These are phyloP conservation scores for Trichoderma polysporum DNA, from an alignment of 2,329 filamentous ascomycete genomes.

Conservation along the genomic window DNA sequence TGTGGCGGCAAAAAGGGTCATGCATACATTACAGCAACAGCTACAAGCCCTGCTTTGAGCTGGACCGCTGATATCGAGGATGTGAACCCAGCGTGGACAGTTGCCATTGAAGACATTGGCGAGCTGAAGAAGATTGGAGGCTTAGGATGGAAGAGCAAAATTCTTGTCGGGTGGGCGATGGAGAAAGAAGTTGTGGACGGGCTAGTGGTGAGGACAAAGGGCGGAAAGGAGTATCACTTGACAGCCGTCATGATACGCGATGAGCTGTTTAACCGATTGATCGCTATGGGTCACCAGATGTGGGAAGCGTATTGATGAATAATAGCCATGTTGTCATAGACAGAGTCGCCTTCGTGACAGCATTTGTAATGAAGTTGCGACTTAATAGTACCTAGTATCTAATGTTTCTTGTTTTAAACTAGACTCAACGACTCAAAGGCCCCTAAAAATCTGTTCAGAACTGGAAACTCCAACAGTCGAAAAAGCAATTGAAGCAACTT, in stretches of 20 bases:
- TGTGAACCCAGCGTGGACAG: slow-evolving; percentile 64
- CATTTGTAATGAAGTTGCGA: not conserved
- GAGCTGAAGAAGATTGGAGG: slow-evolving; percentile 80
- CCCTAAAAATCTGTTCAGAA: not conserved
- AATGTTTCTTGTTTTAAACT: not conserved
- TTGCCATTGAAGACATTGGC: slow-evolving; percentile 67
- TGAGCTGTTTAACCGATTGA: slow-evolving; percentile 76
- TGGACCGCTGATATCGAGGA: slow-evolving; percentile 58
- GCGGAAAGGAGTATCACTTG: slow-evolving; percentile 57
- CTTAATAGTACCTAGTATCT: not conserved
- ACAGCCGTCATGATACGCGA: slow-evolving; percentile 73
- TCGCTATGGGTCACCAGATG: slow-evolving; percentile 77
- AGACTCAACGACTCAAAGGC: not conserved
- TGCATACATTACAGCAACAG: slow-evolving; percentile 66
- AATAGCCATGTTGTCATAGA: not conserved
- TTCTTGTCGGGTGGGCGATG: slow-evolving; percentile 78
- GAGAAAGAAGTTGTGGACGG: slow-evolving; percentile 74
- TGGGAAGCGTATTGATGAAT: slow-evolving; percentile 59
- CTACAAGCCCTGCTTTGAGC: slow-evolving; percentile 66
- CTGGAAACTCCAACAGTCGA: not conserved
- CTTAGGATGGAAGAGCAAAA: slow-evolving; percentile 79
- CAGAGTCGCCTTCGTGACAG: not conserved
- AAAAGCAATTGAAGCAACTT: not conserved
- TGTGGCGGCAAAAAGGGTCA: slow-evolving; percentile 70
- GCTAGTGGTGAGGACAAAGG: slow-evolving; percentile 62